These are phyloP conservation scores for Pseudovirgaria hyperparasitica DNA, from an alignment of 2,329 filamentous ascomycete species.

Conservation along the genomic window DNA sequence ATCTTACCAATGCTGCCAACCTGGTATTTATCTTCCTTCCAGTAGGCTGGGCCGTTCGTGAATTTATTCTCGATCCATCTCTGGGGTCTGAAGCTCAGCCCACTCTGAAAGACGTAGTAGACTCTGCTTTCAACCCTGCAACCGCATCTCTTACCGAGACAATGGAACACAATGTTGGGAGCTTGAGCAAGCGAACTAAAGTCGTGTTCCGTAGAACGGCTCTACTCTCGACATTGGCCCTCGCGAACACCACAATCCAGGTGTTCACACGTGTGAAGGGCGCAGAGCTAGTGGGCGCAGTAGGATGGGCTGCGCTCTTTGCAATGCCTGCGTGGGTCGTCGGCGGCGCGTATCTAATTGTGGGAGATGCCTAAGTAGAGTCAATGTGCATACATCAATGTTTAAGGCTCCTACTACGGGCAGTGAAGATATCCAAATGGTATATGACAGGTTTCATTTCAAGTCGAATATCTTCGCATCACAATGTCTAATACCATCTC, in stretches of 20 bases:
- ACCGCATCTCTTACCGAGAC: constrained; percentile 57
- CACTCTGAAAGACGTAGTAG: constrained; percentile 32
- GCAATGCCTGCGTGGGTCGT: constrained; percentile 40
- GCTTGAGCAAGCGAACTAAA: constrained; percentile 53
- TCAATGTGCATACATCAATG: too few relatives aligned
- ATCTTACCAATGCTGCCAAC: constrained; percentile 42
- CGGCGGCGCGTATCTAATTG: too few relatives aligned
- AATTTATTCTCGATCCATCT: constrained; percentile 65
- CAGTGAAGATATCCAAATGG: too few relatives aligned
- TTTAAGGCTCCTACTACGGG: too few relatives aligned
- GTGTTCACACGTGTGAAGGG: constrained; percentile 58
- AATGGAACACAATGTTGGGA: constrained; percentile 59
- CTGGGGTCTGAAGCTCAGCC: constrained; percentile 44
- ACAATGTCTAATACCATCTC: too few relatives aligned
- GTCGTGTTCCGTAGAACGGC: constrained; percentile 44
- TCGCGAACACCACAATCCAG: constrained; percentile 49
- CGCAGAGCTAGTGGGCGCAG: constrained; percentile 56
- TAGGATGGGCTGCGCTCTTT: constrained; percentile 61
- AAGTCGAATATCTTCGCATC: too few relatives aligned
- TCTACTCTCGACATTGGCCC: constrained; percentile 31
- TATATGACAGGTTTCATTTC: too few relatives aligned
- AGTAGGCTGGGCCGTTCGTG: constrained; percentile 57
- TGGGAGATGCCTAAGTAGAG: too few relatives aligned
- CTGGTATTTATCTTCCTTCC: constrained; percentile 46
- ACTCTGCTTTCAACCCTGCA: constrained; percentile 48